phyloP scores from a whole-genome alignment of 2,329 filamentous ascomycete genomes.

The Aureobasidium sp. region DNA sequence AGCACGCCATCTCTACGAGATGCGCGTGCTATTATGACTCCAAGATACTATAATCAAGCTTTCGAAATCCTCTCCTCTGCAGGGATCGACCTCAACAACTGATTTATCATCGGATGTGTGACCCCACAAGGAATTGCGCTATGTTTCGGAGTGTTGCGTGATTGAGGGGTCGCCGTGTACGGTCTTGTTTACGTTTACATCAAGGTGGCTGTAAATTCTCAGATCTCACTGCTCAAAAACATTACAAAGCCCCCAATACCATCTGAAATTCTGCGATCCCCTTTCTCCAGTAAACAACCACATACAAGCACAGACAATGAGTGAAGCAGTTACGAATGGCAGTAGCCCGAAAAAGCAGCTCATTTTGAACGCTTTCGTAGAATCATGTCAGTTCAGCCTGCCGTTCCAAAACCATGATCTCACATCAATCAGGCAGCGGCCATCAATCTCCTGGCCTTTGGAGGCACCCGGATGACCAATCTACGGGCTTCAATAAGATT shows the following conservation, averaged over 20 bases:
- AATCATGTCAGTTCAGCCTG: constrained; percentile 29
- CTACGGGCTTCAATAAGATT: constrained; percentile 53
- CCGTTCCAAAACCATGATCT: constrained; percentile 16
- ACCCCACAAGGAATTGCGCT: neutral
- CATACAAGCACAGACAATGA: neutral
- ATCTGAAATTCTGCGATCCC: neutral
- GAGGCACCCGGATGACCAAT: constrained; percentile 59
- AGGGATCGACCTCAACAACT: neutral
- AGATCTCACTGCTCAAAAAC: neutral
- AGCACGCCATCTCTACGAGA: neutral
- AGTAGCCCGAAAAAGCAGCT: constrained; percentile 29
- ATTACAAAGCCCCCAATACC: neutral
- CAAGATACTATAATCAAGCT: neutral
- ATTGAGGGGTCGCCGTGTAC: neutral
- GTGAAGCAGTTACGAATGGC: neutral
- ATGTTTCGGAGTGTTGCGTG: neutral
- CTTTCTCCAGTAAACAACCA: neutral
- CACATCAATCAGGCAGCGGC: constrained; percentile 34
- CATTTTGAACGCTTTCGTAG: constrained; percentile 39
- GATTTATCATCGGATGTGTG: neutral
- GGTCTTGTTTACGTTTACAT: neutral
- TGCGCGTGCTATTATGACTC: constrained; percentile 1
- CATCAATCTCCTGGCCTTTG: constrained; percentile 53
- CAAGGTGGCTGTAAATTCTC: neutral
- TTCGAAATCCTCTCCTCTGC: neutral